A percentile compares a stretch with the other conserved stretches of the same genome.
These are phyloP conservation scores for Symmetrospora coprosmae DNA, from an alignment of 768 basidiomycete genomes.

Conservation along the genomic window DNA sequence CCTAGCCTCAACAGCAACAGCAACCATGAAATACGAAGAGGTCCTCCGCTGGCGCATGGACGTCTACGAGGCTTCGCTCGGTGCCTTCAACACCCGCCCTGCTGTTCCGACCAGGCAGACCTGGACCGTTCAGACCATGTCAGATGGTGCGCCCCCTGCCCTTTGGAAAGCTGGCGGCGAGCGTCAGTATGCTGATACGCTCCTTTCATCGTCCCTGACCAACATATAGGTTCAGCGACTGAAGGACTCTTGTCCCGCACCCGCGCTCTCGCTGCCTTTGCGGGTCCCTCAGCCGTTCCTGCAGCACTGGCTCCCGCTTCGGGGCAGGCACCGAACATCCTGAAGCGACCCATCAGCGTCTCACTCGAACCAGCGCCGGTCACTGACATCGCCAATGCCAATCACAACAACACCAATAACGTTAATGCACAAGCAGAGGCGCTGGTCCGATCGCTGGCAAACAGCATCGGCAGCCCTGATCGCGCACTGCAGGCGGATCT, in stretches of 20 bases:
- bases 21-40: slow-evolving; percentile 19
- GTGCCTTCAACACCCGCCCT: not conserved
- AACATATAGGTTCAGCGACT: not conserved
- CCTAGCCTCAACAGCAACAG: not conserved
- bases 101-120: not conserved
- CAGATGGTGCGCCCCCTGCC: too few species aligned
- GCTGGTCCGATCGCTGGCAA: too few species aligned
- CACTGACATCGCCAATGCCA: too few species aligned
- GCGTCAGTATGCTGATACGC: not conserved
- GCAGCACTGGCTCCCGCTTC: slow-evolving; percentile 6
- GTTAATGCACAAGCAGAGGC: too few species aligned
- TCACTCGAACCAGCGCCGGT: too few species aligned
- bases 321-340: slow-evolving; percentile 4
- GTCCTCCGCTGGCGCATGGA: slow-evolving; percentile 7
- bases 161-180: too few species aligned
- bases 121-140: too few species aligned
- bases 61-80: not conserved
- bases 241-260: not conserved
- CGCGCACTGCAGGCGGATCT: too few species aligned
- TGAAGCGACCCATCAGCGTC: slow-evolving; percentile 11
- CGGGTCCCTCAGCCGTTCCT: not conserved
- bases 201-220: not conserved
- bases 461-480: too few species aligned
- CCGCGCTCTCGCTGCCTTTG: not conserved
- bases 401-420: too few species aligned